Percentiles rank a stretch among this genome's conserved stretches.
Evolutionary conservation across 164 flowering plant genomes (phyloP).

Genomic region (Stephania cephalantha): DNA sequence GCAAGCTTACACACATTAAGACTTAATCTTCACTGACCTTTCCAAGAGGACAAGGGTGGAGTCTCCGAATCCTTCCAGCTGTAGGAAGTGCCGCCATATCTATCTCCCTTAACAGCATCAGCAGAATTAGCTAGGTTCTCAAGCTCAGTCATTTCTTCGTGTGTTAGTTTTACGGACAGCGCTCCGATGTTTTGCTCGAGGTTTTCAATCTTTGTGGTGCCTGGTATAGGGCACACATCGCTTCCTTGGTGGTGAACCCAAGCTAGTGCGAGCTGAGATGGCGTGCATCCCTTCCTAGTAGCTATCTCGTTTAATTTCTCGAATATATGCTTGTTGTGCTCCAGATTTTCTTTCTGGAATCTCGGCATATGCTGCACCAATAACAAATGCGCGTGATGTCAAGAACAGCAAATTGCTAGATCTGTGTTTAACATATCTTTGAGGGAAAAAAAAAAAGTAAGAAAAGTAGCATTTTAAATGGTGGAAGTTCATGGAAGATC

Average conservation of each 20-base stretch:
- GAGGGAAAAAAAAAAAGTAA: too few relatives aligned
- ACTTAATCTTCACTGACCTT: constrained; percentile 7
- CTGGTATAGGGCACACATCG: constrained; percentile 36
- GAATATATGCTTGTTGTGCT: constrained; percentile 21
- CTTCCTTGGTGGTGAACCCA: constrained; percentile 37
- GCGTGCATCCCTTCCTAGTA: constrained; percentile 28
- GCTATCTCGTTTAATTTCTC: constrained; percentile 25
- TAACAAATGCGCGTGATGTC: too few relatives aligned
- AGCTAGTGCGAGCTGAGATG: constrained; percentile 34
- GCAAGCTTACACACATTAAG: not conserved
- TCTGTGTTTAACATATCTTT: too few relatives aligned
- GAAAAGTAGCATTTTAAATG: too few relatives aligned
- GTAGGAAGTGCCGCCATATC: not conserved
- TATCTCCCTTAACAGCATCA: constrained; percentile 32
- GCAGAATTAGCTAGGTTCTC: constrained; percentile 29
- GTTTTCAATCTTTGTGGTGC: constrained; percentile 38
- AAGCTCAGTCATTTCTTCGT: constrained; percentile 40
- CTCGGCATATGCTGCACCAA: too few relatives aligned
- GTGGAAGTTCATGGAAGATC: too few relatives aligned
- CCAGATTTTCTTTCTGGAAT: constrained; percentile 25
- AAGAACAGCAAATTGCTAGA: too few relatives aligned
- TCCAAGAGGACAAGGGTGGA: constrained; percentile 27
- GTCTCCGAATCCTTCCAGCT: constrained; percentile 28
- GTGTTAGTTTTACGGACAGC: constrained; percentile 25
- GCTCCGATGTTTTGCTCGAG: constrained; percentile 38